Percentiles rank a stretch among this genome's conserved stretches.
Conservation (phyloP, 306 rosid species). For the Cercis canadensis region DNA sequence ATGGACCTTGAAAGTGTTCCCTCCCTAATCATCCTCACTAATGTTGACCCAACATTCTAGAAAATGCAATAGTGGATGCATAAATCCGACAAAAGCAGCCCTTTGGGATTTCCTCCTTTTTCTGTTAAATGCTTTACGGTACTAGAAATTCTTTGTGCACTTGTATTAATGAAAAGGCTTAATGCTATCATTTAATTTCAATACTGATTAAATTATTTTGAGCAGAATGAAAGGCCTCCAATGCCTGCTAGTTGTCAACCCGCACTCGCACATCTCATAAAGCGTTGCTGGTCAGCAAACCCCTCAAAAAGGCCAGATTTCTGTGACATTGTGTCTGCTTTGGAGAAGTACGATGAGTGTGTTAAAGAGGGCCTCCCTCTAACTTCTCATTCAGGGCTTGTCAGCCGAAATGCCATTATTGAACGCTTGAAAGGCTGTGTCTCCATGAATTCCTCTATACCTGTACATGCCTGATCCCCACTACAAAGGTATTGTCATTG, state of each 20-base stretch:
- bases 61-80: conserved; percentile 6
- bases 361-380: conserved; percentile 97
- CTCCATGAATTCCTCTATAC: conserved; percentile 72
- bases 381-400: conserved; percentile 73
- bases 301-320: conserved; percentile 97
- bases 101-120: neutral
- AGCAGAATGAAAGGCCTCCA: too few relatives aligned
- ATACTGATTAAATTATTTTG: neutral
- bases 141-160: neutral
- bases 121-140: neutral
- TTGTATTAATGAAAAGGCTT: neutral
- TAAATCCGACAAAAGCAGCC: conserved; percentile 24
- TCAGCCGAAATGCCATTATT: conserved; percentile 67
- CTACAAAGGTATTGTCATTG: conserved; percentile 41
- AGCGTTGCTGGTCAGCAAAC: conserved; percentile 92
- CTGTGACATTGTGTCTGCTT: conserved; percentile 74
- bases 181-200: neutral
- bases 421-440: conserved; percentile 85
- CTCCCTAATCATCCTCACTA: conserved; percentile 9
- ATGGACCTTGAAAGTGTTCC: conserved; percentile 30
- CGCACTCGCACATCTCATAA: conserved; percentile 71
- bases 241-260: too few relatives aligned
- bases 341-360: conserved; percentile 92
- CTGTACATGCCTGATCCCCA: conserved; percentile 79
- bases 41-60: neutral